Evolutionary conservation across 2,329 filamentous ascomycete genomes (phyloP).

Genomic region (Xenoacremonium recifei): DNA sequence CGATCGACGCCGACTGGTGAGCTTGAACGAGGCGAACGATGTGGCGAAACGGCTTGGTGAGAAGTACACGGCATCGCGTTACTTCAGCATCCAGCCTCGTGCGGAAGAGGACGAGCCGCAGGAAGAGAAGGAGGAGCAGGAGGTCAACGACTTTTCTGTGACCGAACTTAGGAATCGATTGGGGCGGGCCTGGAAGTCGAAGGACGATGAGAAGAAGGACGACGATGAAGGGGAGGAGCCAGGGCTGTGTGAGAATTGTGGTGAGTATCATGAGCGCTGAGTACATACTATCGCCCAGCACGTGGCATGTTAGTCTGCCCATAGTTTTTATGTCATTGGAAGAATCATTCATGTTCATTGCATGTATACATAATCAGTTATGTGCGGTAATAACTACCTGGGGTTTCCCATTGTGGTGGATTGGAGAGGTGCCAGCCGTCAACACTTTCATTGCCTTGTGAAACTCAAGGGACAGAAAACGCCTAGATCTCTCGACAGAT

Average conservation of each 20-base stretch:
- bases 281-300: no score
- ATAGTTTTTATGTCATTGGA: no score
- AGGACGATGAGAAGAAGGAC: constrained; percentile 13
- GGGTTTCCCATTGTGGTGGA: constrained; percentile 8
- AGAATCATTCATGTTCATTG: not conserved
- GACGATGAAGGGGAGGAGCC: constrained; percentile 2
- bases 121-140: constrained; percentile 21
- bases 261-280: constrained; percentile 14
- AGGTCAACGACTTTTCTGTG: constrained; percentile 30
- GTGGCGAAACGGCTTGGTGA: constrained; percentile 56
- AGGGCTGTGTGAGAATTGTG: constrained; percentile 8
- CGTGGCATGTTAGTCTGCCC: no score
- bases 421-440: constrained; percentile 16
- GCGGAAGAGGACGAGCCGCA: constrained; percentile 24
- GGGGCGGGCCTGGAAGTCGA: constrained; percentile 18
- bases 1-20: constrained; percentile 49
- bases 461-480: constrained; percentile 15
- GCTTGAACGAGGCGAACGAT: constrained; percentile 56
- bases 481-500: constrained; percentile 11
- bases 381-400: constrained; percentile 4
- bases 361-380: not conserved
- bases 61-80: constrained; percentile 38
- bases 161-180: constrained; percentile 15
- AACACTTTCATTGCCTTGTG: not conserved
- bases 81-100: constrained; percentile 34